phyloP scores from a whole-genome alignment of 2,329 filamentous ascomycete species.

The Gliomastix tumulicola region DNA sequence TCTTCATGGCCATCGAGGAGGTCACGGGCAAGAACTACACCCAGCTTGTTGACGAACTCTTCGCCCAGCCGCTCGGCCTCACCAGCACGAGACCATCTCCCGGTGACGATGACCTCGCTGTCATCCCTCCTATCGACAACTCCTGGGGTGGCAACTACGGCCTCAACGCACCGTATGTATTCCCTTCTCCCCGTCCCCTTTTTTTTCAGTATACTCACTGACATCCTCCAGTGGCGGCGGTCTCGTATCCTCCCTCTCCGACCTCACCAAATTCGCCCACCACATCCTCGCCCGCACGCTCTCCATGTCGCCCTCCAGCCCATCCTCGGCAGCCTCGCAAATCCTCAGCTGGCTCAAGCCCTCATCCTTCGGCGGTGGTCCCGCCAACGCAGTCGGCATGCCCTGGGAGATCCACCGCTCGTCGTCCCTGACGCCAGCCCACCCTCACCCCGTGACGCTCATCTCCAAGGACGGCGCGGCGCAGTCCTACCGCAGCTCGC shows the following conservation, averaged over 20 bases:
- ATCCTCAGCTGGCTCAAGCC: slow-evolving; percentile 27
- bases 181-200: neutral
- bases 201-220: neutral
- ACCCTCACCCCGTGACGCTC: slow-evolving; percentile 22
- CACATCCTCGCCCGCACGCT: slow-evolving; percentile 17
- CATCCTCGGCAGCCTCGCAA: too few relatives aligned
- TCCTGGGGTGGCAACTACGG: slow-evolving; percentile 26
- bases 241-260: slow-evolving; percentile 22
- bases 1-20: slow-evolving; percentile 23
- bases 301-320: slow-evolving; percentile 12
- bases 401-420: slow-evolving; percentile 28
- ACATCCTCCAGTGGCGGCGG: slow-evolving; percentile 18
- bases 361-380: slow-evolving; percentile 17
- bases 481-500: slow-evolving; percentile 22
- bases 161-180: slow-evolving; percentile 20
- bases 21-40: slow-evolving; percentile 19
- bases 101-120: slow-evolving; percentile 17
- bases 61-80: slow-evolving; percentile 10
- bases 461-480: slow-evolving; percentile 26
- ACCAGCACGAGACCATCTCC: slow-evolving; percentile 15
- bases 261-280: slow-evolving; percentile 19
- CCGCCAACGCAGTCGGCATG: slow-evolving; percentile 21
- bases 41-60: slow-evolving; percentile 11
- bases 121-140: slow-evolving; percentile 21
- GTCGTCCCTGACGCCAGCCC: slow-evolving; percentile 11